These are phyloP conservation scores for Lecanicillium sp. DNA, from an alignment of 2,329 filamentous ascomycete species.

Conservation along the genomic window DNA sequence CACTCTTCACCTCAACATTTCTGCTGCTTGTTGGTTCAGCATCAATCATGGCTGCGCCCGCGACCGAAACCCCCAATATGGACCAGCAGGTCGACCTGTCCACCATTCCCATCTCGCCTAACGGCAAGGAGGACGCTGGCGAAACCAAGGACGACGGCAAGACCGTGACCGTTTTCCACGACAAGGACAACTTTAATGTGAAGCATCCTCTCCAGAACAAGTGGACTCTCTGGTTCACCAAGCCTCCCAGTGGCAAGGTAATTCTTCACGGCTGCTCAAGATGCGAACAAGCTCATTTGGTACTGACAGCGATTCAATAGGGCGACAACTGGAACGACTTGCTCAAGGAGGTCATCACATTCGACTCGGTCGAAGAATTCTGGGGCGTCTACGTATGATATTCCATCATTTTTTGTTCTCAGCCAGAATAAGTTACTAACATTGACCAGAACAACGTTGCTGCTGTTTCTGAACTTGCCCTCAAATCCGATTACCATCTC, in stretches of 20 bases:
- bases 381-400: constrained; percentile 94
- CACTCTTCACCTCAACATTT: no score
- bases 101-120: constrained; percentile 59
- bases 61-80: constrained; percentile 25
- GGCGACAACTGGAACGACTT: constrained; percentile 98
- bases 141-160: constrained; percentile 46
- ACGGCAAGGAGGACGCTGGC: constrained; percentile 43
- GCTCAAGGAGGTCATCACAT: constrained; percentile 96
- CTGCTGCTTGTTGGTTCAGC: no score
- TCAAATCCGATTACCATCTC: constrained; percentile 98
- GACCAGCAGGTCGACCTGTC: constrained; percentile 57
- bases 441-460: constrained; percentile 86
- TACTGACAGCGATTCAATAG: constrained; percentile 35
- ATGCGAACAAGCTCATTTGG: constrained; percentile 5
- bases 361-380: constrained; percentile 98
- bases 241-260: constrained; percentile 93
- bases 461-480: constrained; percentile 84
- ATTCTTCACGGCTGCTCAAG: constrained; percentile 1
- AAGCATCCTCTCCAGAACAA: constrained; percentile 97
- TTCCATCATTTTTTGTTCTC: constrained; percentile 1
- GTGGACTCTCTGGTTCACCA: constrained; percentile 99
- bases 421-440: constrained; percentile 12
- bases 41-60: constrained; percentile 24
- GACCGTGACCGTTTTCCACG: constrained; percentile 90
- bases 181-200: constrained; percentile 98